A percentile compares a stretch with the other conserved stretches of the same genome.
These are phyloP conservation scores for Auricularia heimuer DNA, from an alignment of 768 basidiomycete species.

Conservation along the genomic window DNA sequence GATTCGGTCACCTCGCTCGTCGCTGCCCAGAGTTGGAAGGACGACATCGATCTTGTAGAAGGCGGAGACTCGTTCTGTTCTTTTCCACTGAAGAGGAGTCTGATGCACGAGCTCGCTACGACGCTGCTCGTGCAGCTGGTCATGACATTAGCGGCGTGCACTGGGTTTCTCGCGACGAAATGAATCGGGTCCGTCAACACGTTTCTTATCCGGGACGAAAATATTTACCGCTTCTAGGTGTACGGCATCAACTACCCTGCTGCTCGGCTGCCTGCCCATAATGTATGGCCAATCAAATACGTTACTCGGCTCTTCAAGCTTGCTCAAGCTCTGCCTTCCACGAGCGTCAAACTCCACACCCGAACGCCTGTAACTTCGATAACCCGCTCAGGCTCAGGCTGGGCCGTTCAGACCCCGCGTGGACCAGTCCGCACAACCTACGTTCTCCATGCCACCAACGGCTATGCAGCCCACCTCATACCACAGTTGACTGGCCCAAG, in stretches of 20 bases:
- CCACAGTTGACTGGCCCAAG: constrained; percentile 47
- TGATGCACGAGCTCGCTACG: constrained; percentile 33
- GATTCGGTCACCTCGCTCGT: constrained; percentile 41
- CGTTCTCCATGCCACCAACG: constrained; percentile 84
- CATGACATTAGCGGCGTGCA: constrained; percentile 33
- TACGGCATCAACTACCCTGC: constrained; percentile 45
- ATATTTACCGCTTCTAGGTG: constrained; percentile 15
- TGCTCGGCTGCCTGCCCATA: constrained; percentile 43
- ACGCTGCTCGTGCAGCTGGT: constrained; percentile 45
- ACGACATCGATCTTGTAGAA: constrained; percentile 51
- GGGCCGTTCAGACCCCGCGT: constrained; percentile 55
- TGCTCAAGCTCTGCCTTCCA: constrained; percentile 18
- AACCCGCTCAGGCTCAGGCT: constrained; percentile 30
- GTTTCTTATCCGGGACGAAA: neutral
- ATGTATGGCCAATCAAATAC: constrained; percentile 76
- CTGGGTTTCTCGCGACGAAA: constrained; percentile 39
- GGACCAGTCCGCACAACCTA: constrained; percentile 50
- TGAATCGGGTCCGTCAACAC: constrained; percentile 32
- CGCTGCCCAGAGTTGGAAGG: constrained; percentile 29
- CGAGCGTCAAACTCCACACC: constrained; percentile 50
- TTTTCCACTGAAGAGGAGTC: constrained; percentile 36
- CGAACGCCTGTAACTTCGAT: constrained; percentile 52
- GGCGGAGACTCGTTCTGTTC: constrained; percentile 43
- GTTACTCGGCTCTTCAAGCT: constrained; percentile 53
- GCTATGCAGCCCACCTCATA: constrained; percentile 68